Evolutionary conservation across 2,329 filamentous ascomycete genomes (phyloP).

Genomic region (Diaporthe ilicicola): DNA sequence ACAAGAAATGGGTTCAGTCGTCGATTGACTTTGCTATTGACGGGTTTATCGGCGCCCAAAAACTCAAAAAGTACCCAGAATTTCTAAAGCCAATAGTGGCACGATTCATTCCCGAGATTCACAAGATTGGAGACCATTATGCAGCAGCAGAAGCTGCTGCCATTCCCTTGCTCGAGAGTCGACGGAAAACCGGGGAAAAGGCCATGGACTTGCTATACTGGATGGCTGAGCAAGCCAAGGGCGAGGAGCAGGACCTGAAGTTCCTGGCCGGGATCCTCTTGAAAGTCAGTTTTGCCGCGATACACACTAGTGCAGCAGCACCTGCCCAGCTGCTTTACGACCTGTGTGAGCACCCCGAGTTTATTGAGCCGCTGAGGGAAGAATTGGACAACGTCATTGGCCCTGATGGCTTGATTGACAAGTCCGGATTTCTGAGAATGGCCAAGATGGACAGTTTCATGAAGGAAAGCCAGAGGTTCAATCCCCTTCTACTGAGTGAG

Average conservation of each 20-base stretch:
- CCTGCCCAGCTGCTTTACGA: constrained; percentile 60
- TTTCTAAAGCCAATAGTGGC: constrained; percentile 39
- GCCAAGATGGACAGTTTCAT: constrained; percentile 44
- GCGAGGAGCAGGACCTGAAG: constrained; percentile 5
- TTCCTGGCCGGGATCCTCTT: constrained; percentile 49
- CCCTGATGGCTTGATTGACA: constrained; percentile 39
- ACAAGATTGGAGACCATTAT: constrained; percentile 40
- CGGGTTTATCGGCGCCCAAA: constrained; percentile 41
- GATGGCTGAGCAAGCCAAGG: constrained; percentile 36
- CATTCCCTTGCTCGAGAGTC: constrained; percentile 38
- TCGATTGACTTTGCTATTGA: constrained; percentile 42
- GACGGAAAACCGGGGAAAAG: constrained; percentile 25
- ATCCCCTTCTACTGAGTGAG: constrained; percentile 43
- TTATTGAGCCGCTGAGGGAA: constrained; percentile 57
- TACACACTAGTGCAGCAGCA: constrained; percentile 58
- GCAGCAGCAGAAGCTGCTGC: constrained; percentile 36
- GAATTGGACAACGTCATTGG: constrained; percentile 54
- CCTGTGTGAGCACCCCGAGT: constrained; percentile 58
- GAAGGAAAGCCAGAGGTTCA: constrained; percentile 43
- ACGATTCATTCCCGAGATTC: constrained; percentile 39
- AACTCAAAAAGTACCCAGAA: constrained; percentile 32
- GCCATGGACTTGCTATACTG: constrained; percentile 39
- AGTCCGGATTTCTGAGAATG: constrained; percentile 41
- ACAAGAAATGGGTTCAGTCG: constrained; percentile 43
- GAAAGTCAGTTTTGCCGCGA: constrained; percentile 55